These are phyloP conservation scores for Sarcodon aspratus DNA, from an alignment of 768 basidiomycete species.

Conservation along the genomic window DNA sequence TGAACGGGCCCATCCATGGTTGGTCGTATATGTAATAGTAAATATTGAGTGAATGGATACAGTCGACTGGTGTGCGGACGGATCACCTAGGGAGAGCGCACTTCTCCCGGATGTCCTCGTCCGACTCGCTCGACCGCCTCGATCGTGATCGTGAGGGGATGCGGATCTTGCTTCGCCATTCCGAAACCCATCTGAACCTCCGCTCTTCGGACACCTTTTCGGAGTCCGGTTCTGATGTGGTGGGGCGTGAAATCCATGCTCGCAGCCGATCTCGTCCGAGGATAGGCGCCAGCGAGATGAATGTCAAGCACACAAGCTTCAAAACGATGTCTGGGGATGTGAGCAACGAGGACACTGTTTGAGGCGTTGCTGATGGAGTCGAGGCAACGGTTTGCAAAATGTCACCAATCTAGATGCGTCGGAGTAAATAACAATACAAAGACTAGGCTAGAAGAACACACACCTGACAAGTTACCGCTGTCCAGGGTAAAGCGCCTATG, in stretches of 20 bases:
- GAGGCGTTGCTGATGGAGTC: constrained; percentile 54
- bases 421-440: not conserved
- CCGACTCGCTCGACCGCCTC: constrained; percentile 11
- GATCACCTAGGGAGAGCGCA: no score
- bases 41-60: no score
- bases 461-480: constrained; percentile 85
- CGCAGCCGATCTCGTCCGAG: constrained; percentile 61
- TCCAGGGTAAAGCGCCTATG: constrained; percentile 82
- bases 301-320: constrained; percentile 75
- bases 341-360: constrained; percentile 79
- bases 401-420: constrained; percentile 56
- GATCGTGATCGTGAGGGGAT: constrained; percentile 39
- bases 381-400: constrained; percentile 78
- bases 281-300: constrained; percentile 81
- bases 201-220: constrained; percentile 24
- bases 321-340: constrained; percentile 72
- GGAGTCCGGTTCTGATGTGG: constrained; percentile 8
- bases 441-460: constrained; percentile 8
- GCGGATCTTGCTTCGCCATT: constrained; percentile 54
- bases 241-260: constrained; percentile 31
- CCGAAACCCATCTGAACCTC: constrained; percentile 45
- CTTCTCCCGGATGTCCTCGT: constrained; percentile 8
- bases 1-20: no score
- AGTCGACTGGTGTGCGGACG: no score
- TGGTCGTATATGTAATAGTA: no score